Percentiles rank a stretch among this genome's conserved stretches.
These are phyloP conservation scores for Arthrobotrys megalospora DNA, from an alignment of 2,329 filamentous ascomycete genomes.

Conservation along the genomic window DNA sequence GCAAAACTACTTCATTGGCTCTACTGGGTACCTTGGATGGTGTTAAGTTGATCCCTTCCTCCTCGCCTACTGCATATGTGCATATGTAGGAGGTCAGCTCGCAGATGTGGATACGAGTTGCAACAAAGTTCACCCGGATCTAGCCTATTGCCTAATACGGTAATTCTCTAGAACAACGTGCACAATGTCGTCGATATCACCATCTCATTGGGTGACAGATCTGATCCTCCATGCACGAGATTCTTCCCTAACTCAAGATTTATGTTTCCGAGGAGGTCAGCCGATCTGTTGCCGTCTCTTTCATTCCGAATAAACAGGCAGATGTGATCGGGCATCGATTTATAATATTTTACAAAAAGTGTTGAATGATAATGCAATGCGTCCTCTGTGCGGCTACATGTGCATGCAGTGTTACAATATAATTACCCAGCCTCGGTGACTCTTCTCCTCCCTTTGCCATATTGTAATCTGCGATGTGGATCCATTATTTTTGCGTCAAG, in stretches of 20 bases:
- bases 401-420: too few relatives aligned
- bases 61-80: neutral
- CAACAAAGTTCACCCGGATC: neutral
- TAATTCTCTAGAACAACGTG: neutral
- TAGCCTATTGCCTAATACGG: conserved; percentile 1
- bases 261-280: conserved; percentile 1
- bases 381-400: too few relatives aligned
- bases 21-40: too few relatives aligned
- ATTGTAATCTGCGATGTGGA: too few relatives aligned
- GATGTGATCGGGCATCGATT: neutral
- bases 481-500: too few relatives aligned
- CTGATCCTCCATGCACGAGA: neutral
- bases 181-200: neutral
- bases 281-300: neutral
- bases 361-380: neutral
- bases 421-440: too few relatives aligned
- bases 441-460: too few relatives aligned
- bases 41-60: too few relatives aligned
- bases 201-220: neutral
- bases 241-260: neutral
- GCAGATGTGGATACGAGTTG: neutral
- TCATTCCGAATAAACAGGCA: neutral
- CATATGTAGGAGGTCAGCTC: too few relatives aligned
- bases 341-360: conserved; percentile 5
- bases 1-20: neutral